Evolutionary conservation across 257 asterid species (phyloP), one percentile per base, ranked within the genome.

Genomic region (Coffea canephora): DNA sequence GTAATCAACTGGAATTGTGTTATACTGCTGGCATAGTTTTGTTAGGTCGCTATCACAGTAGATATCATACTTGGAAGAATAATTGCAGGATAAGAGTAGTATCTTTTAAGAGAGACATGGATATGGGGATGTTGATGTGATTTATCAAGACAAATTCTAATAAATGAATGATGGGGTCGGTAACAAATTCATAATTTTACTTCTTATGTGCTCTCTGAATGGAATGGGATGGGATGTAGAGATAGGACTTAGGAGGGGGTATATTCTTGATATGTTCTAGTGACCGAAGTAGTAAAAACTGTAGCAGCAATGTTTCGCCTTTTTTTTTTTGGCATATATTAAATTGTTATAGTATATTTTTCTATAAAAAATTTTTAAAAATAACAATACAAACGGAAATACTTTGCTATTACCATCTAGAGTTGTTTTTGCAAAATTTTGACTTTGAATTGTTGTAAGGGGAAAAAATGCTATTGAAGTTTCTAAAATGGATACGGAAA

Each of bases 21-120:
- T 25, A 41, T 79, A 13, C 74, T 39, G 13, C 21, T 62, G 66
- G 31, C 48, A 15, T 10, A 46, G 43, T 45, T 65, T 18, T 79
- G 79, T 65, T 74, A 31, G 73, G 83, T 80, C 83, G 65, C 75
- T 64, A 27, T 80, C 83, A 43, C 6, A 36, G 43, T 65, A 43
- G 62, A 49, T 73, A 64, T 27, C 49, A 49, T 77, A 65, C n/a
- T 31, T 77, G 74, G 75, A 80, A 43, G 69, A 73, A 73, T 79
- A 73, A 62, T 46, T 39, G 67, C 66, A 73, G 59, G 57, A 65
- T 27, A 3, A 0, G 70, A 65, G 79, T 74, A 65, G 79, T 74
- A 23, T 13, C 75, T 80, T 74, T 19, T 52, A 69, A 73, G 79
- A 50, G 67, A 79, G 61, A 59, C 21, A n/a, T 50, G 8, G 14